Conservation (phyloP, 805 yeast species). For the Saturnispora sanitii region DNA sequence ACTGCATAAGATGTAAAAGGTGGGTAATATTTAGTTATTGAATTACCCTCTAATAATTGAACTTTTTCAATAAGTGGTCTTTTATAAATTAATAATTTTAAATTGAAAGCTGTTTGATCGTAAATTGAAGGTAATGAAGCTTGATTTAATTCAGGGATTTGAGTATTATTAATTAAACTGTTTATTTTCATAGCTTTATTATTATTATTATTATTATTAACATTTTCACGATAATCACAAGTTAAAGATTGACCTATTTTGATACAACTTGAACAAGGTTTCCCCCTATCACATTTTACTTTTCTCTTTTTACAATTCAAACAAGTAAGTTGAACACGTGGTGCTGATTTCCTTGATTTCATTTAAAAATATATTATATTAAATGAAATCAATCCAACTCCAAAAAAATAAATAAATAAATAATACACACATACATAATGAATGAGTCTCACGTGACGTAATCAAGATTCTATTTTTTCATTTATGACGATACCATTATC, state of each 20-base stretch:
- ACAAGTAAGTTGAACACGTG: background rate
- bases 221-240: background rate
- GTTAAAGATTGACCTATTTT: background rate
- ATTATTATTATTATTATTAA: background rate
- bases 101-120: background rate
- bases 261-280: conserved; percentile 1
- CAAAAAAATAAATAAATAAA: background rate
- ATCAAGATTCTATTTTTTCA: background rate
- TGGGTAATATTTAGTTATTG: conserved; percentile 1
- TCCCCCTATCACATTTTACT: conserved; percentile 3
- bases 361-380: too few relatives aligned
- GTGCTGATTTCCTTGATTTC: background rate
- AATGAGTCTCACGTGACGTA: background rate
- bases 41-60: background rate
- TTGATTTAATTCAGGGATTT: background rate
- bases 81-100: background rate
- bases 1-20: conserved; percentile 1
- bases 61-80: background rate
- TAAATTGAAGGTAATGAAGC: background rate
- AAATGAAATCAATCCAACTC: too few relatives aligned
- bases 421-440: background rate
- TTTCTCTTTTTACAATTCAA: conserved; percentile 1
- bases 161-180: too few relatives aligned
- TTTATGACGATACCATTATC: conserved; percentile 25
- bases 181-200: background rate